phyloP scores from a whole-genome alignment of 2,329 filamentous ascomycete species.

The Diplocarpon rosae region DNA sequence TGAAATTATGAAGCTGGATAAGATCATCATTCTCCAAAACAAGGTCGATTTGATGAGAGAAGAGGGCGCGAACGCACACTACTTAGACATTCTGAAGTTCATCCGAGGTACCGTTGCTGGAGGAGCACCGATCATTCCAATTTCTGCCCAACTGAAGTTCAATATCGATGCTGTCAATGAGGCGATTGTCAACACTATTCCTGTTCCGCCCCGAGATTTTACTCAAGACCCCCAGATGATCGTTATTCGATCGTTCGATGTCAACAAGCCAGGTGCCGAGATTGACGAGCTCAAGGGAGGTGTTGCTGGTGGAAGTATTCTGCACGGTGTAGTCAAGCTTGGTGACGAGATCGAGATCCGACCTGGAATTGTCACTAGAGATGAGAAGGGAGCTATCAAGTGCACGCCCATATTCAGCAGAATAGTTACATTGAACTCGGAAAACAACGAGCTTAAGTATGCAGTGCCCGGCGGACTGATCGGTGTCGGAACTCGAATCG shows the following conservation, averaged over 20 bases:
- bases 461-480: conserved; percentile 96
- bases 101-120: conserved; percentile 95
- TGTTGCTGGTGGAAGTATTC: conserved; percentile 92
- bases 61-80: conserved; percentile 86
- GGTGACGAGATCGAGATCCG: conserved; percentile 98
- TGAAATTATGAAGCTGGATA: conserved; percentile 99
- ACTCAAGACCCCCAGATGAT: conserved; percentile 93
- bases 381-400: conserved; percentile 85
- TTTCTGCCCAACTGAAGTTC: conserved; percentile 96
- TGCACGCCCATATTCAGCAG: conserved; percentile 96
- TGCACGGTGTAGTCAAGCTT: conserved; percentile 93
- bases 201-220: conserved; percentile 85
- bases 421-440: conserved; percentile 89
- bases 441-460: conserved; percentile 97
- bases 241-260: conserved; percentile 96
- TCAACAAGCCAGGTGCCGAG: conserved; percentile 98
- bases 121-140: conserved; percentile 89
- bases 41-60: conserved; percentile 98
- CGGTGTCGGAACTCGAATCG: conserved; percentile 94
- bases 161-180: conserved; percentile 99
- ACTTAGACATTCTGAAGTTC: conserved; percentile 96
- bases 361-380: conserved; percentile 94
- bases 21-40: conserved; percentile 99
- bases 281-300: conserved; percentile 98
- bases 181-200: conserved; percentile 89